Evolutionary conservation across 441 rosid species (phyloP).

Genomic region (Euphorbia schlechtendalii): DNA sequence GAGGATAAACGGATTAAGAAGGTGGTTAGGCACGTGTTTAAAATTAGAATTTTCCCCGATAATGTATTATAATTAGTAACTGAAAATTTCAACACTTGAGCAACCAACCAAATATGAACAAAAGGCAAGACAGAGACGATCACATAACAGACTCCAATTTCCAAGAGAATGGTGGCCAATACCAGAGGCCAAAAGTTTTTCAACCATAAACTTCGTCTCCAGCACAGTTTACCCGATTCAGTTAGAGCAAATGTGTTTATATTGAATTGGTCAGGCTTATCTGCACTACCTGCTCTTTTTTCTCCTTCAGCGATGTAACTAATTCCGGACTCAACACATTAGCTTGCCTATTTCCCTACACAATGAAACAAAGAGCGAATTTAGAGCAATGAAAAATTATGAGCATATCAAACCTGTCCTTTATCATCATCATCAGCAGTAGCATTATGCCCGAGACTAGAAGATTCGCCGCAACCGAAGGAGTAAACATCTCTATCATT

Average conservation of each 20-base stretch:
- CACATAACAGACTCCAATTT: no score
- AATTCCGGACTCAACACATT: conserved; percentile 73
- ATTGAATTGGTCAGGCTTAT: conserved; percentile 78
- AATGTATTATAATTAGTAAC: no score
- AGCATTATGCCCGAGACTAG: conserved; percentile 82
- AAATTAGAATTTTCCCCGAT: no score
- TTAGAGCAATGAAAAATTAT: no score
- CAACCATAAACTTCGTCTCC: conserved; percentile 96
- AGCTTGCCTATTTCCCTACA: conserved; percentile 54
- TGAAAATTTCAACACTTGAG: no score
- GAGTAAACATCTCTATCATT: conserved; percentile 86
- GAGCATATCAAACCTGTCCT: conserved; percentile 56
- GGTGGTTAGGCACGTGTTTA: no score
- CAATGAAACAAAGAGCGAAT: not conserved
- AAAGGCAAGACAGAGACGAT: no score
- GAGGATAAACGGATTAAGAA: no score
- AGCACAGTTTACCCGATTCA: conserved; percentile 79
- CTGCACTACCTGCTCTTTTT: conserved; percentile 71
- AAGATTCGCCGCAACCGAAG: conserved; percentile 85
- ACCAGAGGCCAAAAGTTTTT: no score
- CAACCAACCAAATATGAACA: no score
- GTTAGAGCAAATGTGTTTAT: conserved; percentile 83
- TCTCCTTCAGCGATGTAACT: conserved; percentile 67
- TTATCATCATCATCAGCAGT: conserved; percentile 27
- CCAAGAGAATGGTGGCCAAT: no score